Conservation (phyloP, 1,139 yeast genomes). For the Debaryomyces nepalensis region DNA sequence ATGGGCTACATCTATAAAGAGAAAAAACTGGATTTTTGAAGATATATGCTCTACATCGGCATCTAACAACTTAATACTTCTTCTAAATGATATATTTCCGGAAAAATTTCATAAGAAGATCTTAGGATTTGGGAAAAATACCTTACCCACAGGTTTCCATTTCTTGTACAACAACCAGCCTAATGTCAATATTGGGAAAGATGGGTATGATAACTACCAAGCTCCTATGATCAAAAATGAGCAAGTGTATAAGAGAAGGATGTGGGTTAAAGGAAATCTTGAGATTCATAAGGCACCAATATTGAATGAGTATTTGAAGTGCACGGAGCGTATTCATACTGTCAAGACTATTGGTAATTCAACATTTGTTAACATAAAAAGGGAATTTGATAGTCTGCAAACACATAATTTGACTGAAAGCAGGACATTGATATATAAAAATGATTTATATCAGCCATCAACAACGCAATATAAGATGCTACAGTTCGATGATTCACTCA, state of each 20-base stretch:
- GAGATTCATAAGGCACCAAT: conserved; percentile 38
- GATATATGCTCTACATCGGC: conserved; percentile 28
- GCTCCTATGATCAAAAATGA: conserved; percentile 52
- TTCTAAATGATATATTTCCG: conserved; percentile 24
- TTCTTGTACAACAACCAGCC: conserved; percentile 61
- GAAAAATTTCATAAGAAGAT: conserved; percentile 13
- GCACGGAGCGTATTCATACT: conserved; percentile 50
- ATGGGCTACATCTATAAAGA: conserved; percentile 26
- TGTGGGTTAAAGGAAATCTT: conserved; percentile 83
- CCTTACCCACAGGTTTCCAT: conserved; percentile 59
- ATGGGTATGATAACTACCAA: conserved; percentile 85
- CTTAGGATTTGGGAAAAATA: conserved; percentile 7
- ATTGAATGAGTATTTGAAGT: conserved; percentile 38
- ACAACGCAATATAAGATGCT: conserved; percentile 1
- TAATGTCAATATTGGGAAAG: conserved; percentile 57
- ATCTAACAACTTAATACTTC: conserved; percentile 21
- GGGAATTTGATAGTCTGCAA: conserved; percentile 33
- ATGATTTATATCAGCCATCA: conserved; percentile 24
- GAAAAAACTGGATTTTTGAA: conserved; percentile 21
- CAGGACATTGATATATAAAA: conserved; percentile 44
- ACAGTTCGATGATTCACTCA: neutral
- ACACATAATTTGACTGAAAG: conserved; percentile 28
- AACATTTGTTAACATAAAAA: conserved; percentile 48
- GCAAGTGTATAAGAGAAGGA: conserved; percentile 55
- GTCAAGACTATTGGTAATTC: conserved; percentile 40